A percentile compares a stretch with the other conserved stretches of the same genome.
Conservation (phyloP, 495 filamentous ascomycete species). For the Lasiosphaeria miniovina region DNA sequence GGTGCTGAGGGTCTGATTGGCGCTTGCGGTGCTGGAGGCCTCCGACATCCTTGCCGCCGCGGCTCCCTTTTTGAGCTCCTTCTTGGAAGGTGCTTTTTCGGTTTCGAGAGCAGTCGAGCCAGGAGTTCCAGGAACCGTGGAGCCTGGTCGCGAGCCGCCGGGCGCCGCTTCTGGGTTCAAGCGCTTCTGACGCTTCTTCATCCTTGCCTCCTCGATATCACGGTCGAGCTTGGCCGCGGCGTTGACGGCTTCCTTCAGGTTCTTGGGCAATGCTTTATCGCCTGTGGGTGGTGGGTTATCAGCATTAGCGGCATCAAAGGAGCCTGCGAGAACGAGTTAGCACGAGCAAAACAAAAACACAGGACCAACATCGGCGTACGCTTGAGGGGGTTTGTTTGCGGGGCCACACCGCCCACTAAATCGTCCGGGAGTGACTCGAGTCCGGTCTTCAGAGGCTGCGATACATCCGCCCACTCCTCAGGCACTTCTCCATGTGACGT, state of each 20-base stretch:
- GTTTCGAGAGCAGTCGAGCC: slow-evolving; percentile 45
- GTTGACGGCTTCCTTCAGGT: slow-evolving; percentile 37
- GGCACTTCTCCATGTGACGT: slow-evolving; percentile 18
- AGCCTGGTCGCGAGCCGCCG: slow-evolving; percentile 41
- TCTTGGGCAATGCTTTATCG: slow-evolving; percentile 29
- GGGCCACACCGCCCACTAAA: slow-evolving; percentile 55
- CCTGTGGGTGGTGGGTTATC: slow-evolving; percentile 3
- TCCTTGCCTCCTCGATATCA: slow-evolving; percentile 45
- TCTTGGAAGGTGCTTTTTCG: slow-evolving; percentile 52
- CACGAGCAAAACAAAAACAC: slow-evolving; percentile 5
- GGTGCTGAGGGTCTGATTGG: slow-evolving; percentile 53
- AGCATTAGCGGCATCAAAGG: slow-evolving; percentile 17
- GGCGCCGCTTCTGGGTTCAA: slow-evolving; percentile 38
- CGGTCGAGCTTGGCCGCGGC: slow-evolving; percentile 39
- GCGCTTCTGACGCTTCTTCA: slow-evolving; percentile 48
- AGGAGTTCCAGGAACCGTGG: slow-evolving; percentile 48
- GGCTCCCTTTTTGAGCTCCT: slow-evolving; percentile 60
- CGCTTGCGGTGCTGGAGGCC: slow-evolving; percentile 50
- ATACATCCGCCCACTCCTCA: slow-evolving; percentile 19
- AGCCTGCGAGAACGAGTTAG: slow-evolving; percentile 22
- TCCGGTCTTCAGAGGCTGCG: slow-evolving; percentile 16
- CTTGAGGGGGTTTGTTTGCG: slow-evolving; percentile 56
- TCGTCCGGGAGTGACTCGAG: slow-evolving; percentile 30
- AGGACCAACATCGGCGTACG: slow-evolving; percentile 41
- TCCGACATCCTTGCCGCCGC: slow-evolving; percentile 50